phyloP scores from a whole-genome alignment of 805 yeast genomes.

The Candida chilensis region DNA sequence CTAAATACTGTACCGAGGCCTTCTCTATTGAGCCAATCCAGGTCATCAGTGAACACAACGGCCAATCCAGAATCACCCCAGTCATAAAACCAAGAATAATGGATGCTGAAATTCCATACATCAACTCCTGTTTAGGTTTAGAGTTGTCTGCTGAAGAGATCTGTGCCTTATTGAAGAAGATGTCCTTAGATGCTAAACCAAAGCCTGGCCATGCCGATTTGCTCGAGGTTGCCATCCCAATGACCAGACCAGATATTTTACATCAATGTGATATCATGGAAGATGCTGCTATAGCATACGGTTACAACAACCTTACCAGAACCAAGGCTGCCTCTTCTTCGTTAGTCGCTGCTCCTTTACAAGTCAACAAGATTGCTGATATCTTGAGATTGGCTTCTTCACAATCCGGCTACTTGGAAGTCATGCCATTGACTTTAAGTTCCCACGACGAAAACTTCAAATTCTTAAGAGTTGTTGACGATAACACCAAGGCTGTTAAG shows the following conservation, averaged over 20 bases:
- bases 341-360: constrained; percentile 79
- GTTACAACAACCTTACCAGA: constrained; percentile 80
- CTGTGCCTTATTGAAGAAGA: constrained; percentile 56
- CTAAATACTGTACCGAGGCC: constrained; percentile 73
- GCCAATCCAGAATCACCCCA: constrained; percentile 71
- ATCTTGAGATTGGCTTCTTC: constrained; percentile 86
- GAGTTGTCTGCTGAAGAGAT: constrained; percentile 62
- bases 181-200: constrained; percentile 67
- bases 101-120: constrained; percentile 71
- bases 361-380: constrained; percentile 85
- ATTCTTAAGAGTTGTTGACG: constrained; percentile 69
- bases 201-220: constrained; percentile 35
- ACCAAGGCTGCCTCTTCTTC: constrained; percentile 73
- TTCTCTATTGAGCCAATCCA: constrained; percentile 88
- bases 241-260: constrained; percentile 90
- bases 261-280: constrained; percentile 99
- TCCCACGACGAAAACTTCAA: constrained; percentile 96
- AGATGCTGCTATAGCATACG: constrained; percentile 95
- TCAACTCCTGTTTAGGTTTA: constrained; percentile 91
- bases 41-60: constrained; percentile 74
- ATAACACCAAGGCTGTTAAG: constrained; percentile 71
- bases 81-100: constrained; percentile 56
- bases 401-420: constrained; percentile 94
- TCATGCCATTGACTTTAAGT: constrained; percentile 88
- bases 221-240: constrained; percentile 69